Conservation (phyloP, 352 stramenopile species). For the Phytophthora sp. region DNA sequence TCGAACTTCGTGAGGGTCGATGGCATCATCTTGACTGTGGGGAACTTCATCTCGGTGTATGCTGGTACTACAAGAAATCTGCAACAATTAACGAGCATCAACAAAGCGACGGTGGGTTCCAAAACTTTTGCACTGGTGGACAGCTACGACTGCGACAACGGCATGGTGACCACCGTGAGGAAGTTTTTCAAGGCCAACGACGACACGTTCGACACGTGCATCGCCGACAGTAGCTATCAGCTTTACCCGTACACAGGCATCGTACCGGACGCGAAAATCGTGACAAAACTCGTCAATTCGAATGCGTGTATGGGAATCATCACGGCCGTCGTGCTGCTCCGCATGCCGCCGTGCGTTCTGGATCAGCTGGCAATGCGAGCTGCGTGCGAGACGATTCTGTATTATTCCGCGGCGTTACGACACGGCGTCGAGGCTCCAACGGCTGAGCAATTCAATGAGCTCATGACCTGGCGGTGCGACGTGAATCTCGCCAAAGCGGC, state of each 20-base stretch:
- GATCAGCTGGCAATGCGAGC: constrained; percentile 57
- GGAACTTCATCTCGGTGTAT: not conserved
- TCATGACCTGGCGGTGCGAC: constrained; percentile 62
- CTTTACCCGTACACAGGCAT: constrained; percentile 67
- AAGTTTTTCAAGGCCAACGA: constrained; percentile 58
- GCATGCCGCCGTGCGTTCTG: constrained; percentile 58
- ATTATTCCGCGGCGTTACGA: constrained; percentile 57
- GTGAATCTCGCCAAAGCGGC: constrained; percentile 57
- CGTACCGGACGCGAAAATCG: constrained; percentile 43
- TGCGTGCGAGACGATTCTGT: constrained; percentile 66
- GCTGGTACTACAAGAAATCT: not conserved
- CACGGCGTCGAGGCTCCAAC: constrained; percentile 38
- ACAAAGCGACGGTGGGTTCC: constrained; percentile 41
- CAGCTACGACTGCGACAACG: constrained; percentile 49
- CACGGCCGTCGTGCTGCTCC: constrained; percentile 45
- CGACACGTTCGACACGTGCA: constrained; percentile 55
- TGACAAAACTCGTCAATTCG: constrained; percentile 52
- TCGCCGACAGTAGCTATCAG: constrained; percentile 54
- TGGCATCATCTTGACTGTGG: not conserved
- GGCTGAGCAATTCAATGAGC: constrained; percentile 45
- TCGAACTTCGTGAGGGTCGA: not conserved
- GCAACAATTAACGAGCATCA: constrained; percentile 35
- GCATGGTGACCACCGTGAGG: constrained; percentile 44
- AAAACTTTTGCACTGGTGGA: constrained; percentile 55
- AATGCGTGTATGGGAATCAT: constrained; percentile 59